These are phyloP conservation scores for Candida verbasci DNA, from an alignment of 805 yeast species.

Conservation along the genomic window DNA sequence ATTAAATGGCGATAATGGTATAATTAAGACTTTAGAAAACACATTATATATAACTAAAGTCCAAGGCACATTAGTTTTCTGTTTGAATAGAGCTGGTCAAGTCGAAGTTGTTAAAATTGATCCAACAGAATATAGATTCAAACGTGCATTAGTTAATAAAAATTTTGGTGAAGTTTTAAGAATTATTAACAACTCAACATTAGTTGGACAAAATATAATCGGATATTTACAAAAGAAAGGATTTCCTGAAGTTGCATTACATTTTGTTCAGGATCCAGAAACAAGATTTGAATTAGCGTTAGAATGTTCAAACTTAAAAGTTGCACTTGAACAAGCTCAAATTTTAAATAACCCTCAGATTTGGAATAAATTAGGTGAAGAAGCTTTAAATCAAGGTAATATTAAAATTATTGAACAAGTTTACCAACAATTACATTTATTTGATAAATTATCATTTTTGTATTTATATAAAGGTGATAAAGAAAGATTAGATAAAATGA, in stretches of 20 bases:
- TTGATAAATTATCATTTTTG: slow-evolving; percentile 86
- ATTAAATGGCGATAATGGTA: slow-evolving; percentile 92
- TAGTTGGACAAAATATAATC: slow-evolving; percentile 96
- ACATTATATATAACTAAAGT: slow-evolving; percentile 80
- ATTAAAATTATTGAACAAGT: slow-evolving; percentile 79
- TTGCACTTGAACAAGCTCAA: slow-evolving; percentile 87
- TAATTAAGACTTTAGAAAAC: slow-evolving; percentile 85
- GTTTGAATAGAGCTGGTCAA: slow-evolving; percentile 80
- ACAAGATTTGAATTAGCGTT: slow-evolving; percentile 93
- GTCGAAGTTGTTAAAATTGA: slow-evolving; percentile 78
- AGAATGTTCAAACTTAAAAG: slow-evolving; percentile 83
- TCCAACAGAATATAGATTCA: slow-evolving; percentile 96
- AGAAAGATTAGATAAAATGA: slow-evolving; percentile 76
- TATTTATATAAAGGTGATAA: slow-evolving; percentile 81
- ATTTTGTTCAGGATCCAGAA: slow-evolving; percentile 94
- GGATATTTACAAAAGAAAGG: slow-evolving; percentile 93
- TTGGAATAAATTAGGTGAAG: slow-evolving; percentile 82
- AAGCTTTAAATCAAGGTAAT: slow-evolving; percentile 89
- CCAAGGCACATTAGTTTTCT: slow-evolving; percentile 64
- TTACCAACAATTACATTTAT: slow-evolving; percentile 79
- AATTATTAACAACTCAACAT: slow-evolving; percentile 78
- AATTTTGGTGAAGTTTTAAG: slow-evolving; percentile 90
- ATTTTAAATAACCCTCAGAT: slow-evolving; percentile 59
- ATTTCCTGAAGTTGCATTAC: slow-evolving; percentile 94
- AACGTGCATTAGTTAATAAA: slow-evolving; percentile 83